A percentile compares a stretch with the other conserved stretches of the same genome.
phyloP scores from a whole-genome alignment of 306 rosid genomes.

The Canavalia gladiata region DNA sequence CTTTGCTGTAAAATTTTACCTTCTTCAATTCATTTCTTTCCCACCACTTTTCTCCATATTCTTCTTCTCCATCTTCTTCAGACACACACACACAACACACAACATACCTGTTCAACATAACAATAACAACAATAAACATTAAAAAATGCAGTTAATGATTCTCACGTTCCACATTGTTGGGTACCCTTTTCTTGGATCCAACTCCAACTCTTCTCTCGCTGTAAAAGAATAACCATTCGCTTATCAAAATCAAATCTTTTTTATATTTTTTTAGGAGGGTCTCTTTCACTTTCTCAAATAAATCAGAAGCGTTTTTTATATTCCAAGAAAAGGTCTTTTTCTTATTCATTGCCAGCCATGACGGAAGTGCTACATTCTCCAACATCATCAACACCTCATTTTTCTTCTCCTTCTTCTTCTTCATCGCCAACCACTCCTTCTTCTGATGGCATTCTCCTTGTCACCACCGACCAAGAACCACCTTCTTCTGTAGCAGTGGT shows the following conservation, averaged over 20 bases:
- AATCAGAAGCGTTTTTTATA: conserved; percentile 31
- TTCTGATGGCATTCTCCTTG: conserved; percentile 42
- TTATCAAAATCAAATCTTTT: conserved; percentile 24
- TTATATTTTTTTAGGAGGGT: conserved; percentile 16
- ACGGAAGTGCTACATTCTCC: conserved; percentile 77
- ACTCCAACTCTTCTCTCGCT: conserved; percentile 26
- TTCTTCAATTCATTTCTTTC: conserved; percentile 12
- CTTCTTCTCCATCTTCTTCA: neutral
- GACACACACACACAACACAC: conserved; percentile 30
- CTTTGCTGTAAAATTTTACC: neutral
- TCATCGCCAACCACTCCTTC: conserved; percentile 40
- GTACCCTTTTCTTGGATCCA: conserved; percentile 33
- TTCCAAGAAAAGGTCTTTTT: conserved; percentile 52
- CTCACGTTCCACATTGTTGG: conserved; percentile 41
- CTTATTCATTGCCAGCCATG: conserved; percentile 78
- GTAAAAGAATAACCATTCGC: conserved; percentile 22
- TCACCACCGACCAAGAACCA: conserved; percentile 47
- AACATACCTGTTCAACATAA: neutral
- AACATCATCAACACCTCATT: conserved; percentile 50
- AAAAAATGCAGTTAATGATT: conserved; percentile 33
- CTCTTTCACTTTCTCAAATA: neutral
- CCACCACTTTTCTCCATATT: neutral
- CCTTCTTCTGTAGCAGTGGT: conserved; percentile 50
- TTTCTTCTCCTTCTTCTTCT: conserved; percentile 59
- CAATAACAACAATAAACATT: conserved; percentile 27